Base-by-base conservation (phyloP, 768 basidiomycete genomes). In the Tulasnella sp. region DNA sequence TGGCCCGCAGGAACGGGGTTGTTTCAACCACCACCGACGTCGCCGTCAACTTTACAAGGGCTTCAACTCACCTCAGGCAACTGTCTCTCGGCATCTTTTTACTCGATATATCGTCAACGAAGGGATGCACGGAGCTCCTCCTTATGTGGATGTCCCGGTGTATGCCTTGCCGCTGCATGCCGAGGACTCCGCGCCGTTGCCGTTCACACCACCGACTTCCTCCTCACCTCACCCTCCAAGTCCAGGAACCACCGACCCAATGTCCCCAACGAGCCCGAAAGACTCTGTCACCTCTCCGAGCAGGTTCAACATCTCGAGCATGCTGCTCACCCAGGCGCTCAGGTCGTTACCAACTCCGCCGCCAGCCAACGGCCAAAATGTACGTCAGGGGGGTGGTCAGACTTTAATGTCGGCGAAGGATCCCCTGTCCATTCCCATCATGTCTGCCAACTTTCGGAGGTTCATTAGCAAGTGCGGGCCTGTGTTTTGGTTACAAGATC, bases 401-500 rank as follows among this genome's bases (percentile, higher is more conserved):
- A 23, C 77, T 67, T 67, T 77, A 26, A 32, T 80, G 77, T 57
- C 80, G 70, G 70, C 82, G 78, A 32, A 82, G 71, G 83, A 84
- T 55, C 89, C 93, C 0, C 87, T 97, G 5, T 93, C 93, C 0
- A 85, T 97, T 4, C 92, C 90, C 0, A 90, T 91, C 37, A 92
- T 91, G 80, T 91, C 92, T 1, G 88, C 87, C 80, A 94, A 95
- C 82, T 96, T 96, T 82, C 88, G 91, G 80, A 86, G 93, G 32
- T 96, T 97, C 79, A 88, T 96, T 4, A 87, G 90, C 7, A 90
- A 88, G 80, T 86, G 90, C 4, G 93, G 93, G 0, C 91, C 93
- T 0, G 84, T 95, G 9, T 97, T 96, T 81, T 97, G 95, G 95
- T 80, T 96, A 26, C 93, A 94, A 84, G 95, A 98, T 82, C 85